Conservation (phyloP, 768 basidiomycete genomes). For the Psilocybe subaeruginosa region DNA sequence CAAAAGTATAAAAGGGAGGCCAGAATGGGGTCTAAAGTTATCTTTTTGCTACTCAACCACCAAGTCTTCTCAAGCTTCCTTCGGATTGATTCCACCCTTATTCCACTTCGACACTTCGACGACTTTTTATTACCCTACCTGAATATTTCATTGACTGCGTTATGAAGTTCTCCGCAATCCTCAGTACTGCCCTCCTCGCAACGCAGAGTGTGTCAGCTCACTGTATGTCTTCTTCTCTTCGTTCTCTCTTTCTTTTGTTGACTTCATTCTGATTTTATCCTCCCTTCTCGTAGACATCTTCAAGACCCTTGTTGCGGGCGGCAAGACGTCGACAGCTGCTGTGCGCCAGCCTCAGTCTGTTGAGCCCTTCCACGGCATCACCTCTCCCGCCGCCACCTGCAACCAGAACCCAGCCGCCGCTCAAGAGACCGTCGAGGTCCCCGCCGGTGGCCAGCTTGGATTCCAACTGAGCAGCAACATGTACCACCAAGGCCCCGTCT, state of each 20-base stretch:
- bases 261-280: background rate
- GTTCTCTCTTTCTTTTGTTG: background rate
- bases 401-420: slow-evolving; percentile 35
- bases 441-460: slow-evolving; percentile 36
- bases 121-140: background rate
- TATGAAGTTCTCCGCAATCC: slow-evolving; percentile 25
- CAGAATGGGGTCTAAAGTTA: background rate
- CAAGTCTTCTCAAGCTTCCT: background rate
- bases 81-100: background rate
- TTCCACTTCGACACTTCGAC: slow-evolving; percentile 1
- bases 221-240: slow-evolving; percentile 17
- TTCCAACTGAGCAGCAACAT: slow-evolving; percentile 39
- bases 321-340: slow-evolving; percentile 25
- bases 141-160: background rate
- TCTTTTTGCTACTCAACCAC: background rate
- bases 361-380: slow-evolving; percentile 28
- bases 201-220: slow-evolving; percentile 27
- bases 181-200: slow-evolving; percentile 21
- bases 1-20: background rate
- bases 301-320: slow-evolving; percentile 27
- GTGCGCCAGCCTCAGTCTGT: slow-evolving; percentile 34
- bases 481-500: slow-evolving; percentile 43
- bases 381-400: slow-evolving; percentile 31
- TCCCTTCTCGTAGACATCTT: slow-evolving; percentile 25
- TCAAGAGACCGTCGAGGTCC: slow-evolving; percentile 34